These are phyloP conservation scores for Kodamaea alishanica DNA, from an alignment of 1,139 yeast species.

Conservation along the genomic window DNA sequence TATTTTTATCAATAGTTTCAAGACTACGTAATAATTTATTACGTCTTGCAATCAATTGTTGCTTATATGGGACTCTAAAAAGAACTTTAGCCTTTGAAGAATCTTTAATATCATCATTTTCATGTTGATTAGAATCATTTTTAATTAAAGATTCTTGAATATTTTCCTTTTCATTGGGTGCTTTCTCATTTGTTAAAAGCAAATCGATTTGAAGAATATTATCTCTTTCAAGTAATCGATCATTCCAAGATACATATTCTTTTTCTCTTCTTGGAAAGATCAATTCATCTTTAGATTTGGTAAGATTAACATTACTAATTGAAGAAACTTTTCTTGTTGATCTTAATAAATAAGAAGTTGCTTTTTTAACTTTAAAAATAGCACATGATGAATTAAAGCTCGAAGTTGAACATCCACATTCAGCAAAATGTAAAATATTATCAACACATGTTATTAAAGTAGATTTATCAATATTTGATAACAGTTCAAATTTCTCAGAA, in stretches of 20 bases:
- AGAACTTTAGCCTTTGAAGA: slow-evolving; percentile 14
- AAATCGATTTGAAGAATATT: slow-evolving; percentile 24
- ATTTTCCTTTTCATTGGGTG: slow-evolving; percentile 5
- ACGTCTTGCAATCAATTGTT: slow-evolving; percentile 17
- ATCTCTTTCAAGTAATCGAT: slow-evolving; percentile 33
- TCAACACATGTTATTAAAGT: slow-evolving; percentile 58
- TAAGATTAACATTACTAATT: slow-evolving; percentile 34
- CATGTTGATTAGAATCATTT: slow-evolving; percentile 3
- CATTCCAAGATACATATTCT: slow-evolving; percentile 39
- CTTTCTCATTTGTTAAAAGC: slow-evolving; percentile 10
- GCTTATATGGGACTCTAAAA: slow-evolving; percentile 23
- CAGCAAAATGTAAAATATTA: slow-evolving; percentile 50
- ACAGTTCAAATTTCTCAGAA: slow-evolving; percentile 43
- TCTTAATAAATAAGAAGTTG: slow-evolving; percentile 53
- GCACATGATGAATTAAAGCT: slow-evolving; percentile 45
- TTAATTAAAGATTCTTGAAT: slow-evolving; percentile 3
- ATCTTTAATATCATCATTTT: slow-evolving; percentile 4
- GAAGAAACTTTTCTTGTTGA: slow-evolving; percentile 53
- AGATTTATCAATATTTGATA: slow-evolving; percentile 50
- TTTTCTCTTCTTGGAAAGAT: slow-evolving; percentile 31
- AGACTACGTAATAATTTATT: slow-evolving; percentile 9
- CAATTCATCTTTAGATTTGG: slow-evolving; percentile 41
- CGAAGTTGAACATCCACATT: slow-evolving; percentile 64
- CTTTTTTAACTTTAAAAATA: slow-evolving; percentile 58
- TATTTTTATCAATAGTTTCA: not conserved